phyloP scores from a whole-genome alignment of 2,329 filamentous ascomycete genomes.

The Colletotrichum tofieldiae region DNA sequence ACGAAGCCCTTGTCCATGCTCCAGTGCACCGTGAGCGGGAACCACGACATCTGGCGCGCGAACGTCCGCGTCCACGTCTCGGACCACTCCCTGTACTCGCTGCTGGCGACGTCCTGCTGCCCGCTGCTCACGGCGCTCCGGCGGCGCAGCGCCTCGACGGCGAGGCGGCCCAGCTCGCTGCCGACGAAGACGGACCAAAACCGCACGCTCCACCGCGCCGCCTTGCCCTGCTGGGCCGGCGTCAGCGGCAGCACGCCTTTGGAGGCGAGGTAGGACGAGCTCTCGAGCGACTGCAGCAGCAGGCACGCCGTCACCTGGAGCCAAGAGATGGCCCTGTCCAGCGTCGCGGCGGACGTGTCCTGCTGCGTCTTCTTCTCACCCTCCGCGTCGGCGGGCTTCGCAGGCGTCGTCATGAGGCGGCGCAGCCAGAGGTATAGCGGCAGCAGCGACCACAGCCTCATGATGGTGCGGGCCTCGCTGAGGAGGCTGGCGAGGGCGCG shows the following conservation, averaged over 20 bases:
- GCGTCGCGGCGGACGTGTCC: slow-evolving; percentile 56
- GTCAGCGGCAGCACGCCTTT: slow-evolving; percentile 79
- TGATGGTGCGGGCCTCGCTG: slow-evolving; percentile 80
- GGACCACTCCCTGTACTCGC: slow-evolving; percentile 63
- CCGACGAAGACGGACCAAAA: slow-evolving; percentile 87
- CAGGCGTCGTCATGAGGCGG: slow-evolving; percentile 57
- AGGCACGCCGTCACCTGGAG: slow-evolving; percentile 79
- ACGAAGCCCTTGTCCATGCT: slow-evolving; percentile 75
- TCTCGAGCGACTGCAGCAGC: slow-evolving; percentile 86
- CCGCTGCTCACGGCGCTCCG: slow-evolving; percentile 45
- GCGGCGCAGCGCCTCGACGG: slow-evolving; percentile 61
- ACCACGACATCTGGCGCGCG: slow-evolving; percentile 81
- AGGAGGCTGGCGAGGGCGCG: slow-evolving; percentile 76
- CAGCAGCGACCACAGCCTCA: slow-evolving; percentile 83
- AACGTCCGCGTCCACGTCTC: slow-evolving; percentile 76
- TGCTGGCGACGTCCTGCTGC: slow-evolving; percentile 53
- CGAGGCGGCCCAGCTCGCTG: slow-evolving; percentile 80
- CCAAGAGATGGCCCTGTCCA: slow-evolving; percentile 71
- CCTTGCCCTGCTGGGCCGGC: slow-evolving; percentile 70
- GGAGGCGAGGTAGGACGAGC: slow-evolving; percentile 81
- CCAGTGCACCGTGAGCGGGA: slow-evolving; percentile 89
- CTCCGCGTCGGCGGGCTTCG: slow-evolving; percentile 47
- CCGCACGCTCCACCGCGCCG: slow-evolving; percentile 81
- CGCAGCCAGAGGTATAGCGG: slow-evolving; percentile 80
- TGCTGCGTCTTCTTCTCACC: slow-evolving; percentile 52